Evolutionary conservation across 495 filamentous ascomycete species (phyloP), one percentile per base, ranked within the genome.

Genomic region (Penicillium paradoxum): DNA sequence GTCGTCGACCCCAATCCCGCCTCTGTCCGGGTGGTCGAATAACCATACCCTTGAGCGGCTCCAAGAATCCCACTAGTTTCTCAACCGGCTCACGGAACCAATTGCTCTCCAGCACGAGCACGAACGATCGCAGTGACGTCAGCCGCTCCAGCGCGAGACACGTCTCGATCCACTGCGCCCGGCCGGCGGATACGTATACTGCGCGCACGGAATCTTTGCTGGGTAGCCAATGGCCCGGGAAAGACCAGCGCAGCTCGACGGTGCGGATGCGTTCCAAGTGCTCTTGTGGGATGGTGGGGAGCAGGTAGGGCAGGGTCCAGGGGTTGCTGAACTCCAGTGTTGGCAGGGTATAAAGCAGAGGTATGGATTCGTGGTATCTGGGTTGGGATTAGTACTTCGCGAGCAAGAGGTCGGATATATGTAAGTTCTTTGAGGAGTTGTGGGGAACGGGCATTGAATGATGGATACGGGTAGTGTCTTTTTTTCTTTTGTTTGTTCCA

Each of bases 301-400:
- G 71, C 5, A 77, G 66, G 47, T 77, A 77, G 0, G 72, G 58
- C 4, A 75, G 68, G 27, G 71, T 65, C 73, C 73, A 77, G 54
- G 73, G 73, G 51, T 70, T 75, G 56, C 71, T 75, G 61, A 77
- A 75, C 52, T 75, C 70, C 53, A 75, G 72, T 41, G 59, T 68
- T 57, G 67, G 70, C 30, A 59, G 54, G 5, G 66, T 64, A 52
- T 77, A 77, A 38, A 77, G 65, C 24, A 70, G 55, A 49, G 66
- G 55, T 46, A 70, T 67, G 1, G 70, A 71, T 64, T 77, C 73
- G 43, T 54, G 45, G 52, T 70, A 73, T 43, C 73, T 76, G 43
- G 25, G 46, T 49, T 45, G n/a, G 21, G 11, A 22, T 46, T 32
- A 29, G 29, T 14, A n/a, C 4, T 17, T 49, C 21, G 11, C n/a